Percentiles rank a stretch among this genome's conserved stretches.
phyloP scores from a whole-genome alignment of 2,329 filamentous ascomycete species.

The Alternaria incomplexa region DNA sequence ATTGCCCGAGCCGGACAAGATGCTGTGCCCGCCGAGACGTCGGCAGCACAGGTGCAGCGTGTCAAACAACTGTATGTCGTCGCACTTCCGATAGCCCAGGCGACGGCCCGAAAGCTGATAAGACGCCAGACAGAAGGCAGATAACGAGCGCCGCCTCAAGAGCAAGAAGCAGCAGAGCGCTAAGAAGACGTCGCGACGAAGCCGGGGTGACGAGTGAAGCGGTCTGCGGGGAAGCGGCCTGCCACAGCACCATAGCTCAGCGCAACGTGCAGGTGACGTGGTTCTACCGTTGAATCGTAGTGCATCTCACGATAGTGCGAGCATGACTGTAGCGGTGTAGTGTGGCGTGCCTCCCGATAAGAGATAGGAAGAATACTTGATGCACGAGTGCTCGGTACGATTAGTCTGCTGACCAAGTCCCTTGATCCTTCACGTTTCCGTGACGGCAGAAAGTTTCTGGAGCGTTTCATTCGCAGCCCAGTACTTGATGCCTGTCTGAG shows the following conservation, averaged over 20 bases:
- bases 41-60: slow-evolving; percentile 59
- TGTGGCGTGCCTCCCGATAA: slow-evolving; percentile 22
- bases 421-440: slow-evolving; percentile 27
- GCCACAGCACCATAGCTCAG: slow-evolving; percentile 11
- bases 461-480: slow-evolving; percentile 38
- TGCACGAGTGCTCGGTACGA: slow-evolving; percentile 29
- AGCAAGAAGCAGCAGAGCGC: slow-evolving; percentile 66
- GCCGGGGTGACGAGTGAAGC: slow-evolving; percentile 42
- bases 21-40: slow-evolving; percentile 66
- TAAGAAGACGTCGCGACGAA: slow-evolving; percentile 64
- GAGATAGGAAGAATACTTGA: slow-evolving; percentile 14
- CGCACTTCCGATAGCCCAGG: slow-evolving; percentile 16
- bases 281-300: slow-evolving; percentile 15
- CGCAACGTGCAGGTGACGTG: slow-evolving; percentile 25
- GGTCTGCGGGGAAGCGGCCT: slow-evolving; percentile 16
- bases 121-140: slow-evolving; percentile 58
- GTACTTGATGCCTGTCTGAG: slow-evolving; percentile 35
- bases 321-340: slow-evolving; percentile 29
- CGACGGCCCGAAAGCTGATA: slow-evolving; percentile 28
- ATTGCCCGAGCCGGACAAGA: slow-evolving; percentile 59
- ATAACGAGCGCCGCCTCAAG: slow-evolving; percentile 64
- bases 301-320: slow-evolving; percentile 20
- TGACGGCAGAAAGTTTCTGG: slow-evolving; percentile 28
- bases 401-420: slow-evolving; percentile 9
- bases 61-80: slow-evolving; percentile 65